Evolutionary conservation across 2,329 filamentous ascomycete species (phyloP), one percentile per base, ranked within the genome.

Genomic region (Clonostachys byssicola): DNA sequence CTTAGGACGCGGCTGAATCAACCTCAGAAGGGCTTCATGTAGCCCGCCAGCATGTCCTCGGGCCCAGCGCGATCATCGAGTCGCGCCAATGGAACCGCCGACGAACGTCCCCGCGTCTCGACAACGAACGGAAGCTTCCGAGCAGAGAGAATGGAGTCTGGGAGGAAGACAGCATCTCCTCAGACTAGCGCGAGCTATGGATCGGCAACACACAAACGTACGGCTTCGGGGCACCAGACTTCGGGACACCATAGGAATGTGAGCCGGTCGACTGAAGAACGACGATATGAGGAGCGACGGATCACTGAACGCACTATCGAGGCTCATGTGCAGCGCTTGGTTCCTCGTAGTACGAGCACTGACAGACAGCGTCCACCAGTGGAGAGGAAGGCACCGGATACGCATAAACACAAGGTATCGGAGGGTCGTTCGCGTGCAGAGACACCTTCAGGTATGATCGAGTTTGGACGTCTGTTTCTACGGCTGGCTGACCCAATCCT

Each of bases 241-340:
- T 85, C 82, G 13, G 77, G 76, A 12, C 79, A 80, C 49, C 74
- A 78, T 2, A 71, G 81, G 44, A 67, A 74, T 5, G 62, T 65
- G 16, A 77, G 70, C 59, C 71, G 73, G 53, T 64, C 62, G 40
- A 64, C 62, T 38, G 71, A 66, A 16, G 67, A 71, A 49, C 56
- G 67, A 16, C 60, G 63, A n/a, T 64, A 68, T 48, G 77, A 81
- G 52, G 75, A 81, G 60, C 67, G 80, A 52, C 71, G 78, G 58
- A 57, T 67, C 34, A 82, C 76, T 8, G 82, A 85, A 63, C 73
- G 59, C 60, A 74, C 57, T 60, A 80, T 63, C 47, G 74, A 84
- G 50, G 81, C 81, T 42, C 83, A 81, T 18, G 71, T 80, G 48
- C 86, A 90, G 58, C 81, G 80, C 47, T 61, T 84, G 47, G 74